phyloP scores from a whole-genome alignment of 2,329 filamentous ascomycete genomes.

The Fusarium nygamai region DNA sequence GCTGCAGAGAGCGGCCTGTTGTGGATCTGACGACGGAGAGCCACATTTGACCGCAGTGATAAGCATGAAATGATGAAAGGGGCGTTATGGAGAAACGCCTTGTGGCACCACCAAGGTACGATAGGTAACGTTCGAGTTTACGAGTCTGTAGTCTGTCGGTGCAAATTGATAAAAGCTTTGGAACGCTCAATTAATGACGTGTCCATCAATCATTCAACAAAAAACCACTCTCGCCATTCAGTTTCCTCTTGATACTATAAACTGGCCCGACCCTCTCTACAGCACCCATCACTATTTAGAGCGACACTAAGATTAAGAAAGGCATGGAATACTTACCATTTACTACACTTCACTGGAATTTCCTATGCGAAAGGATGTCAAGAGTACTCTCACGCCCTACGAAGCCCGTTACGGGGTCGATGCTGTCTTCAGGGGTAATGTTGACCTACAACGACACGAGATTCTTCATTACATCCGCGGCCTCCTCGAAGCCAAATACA shows the following conservation, averaged over 20 bases:
- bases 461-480: neutral
- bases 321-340: neutral
- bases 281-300: neutral
- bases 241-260: neutral
- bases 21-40: neutral
- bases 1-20: neutral
- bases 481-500: neutral
- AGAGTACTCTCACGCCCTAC: neutral
- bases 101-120: neutral
- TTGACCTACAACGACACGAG: neutral
- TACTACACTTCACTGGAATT: neutral
- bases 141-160: neutral
- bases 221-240: neutral
- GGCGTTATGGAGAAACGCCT: neutral
- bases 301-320: neutral
- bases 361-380: neutral
- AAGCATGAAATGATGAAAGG: neutral
- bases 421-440: neutral
- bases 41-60: neutral
- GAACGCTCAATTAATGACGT: neutral
- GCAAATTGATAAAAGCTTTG: neutral
- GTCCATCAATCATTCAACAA: neutral
- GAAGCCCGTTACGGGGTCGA: neutral
- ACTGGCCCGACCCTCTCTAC: neutral
- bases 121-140: neutral